A percentile compares a stretch with the other conserved stretches of the same genome.
These are phyloP conservation scores for Globisporangium solare DNA, from an alignment of 352 stramenopile species.

Conservation along the genomic window DNA sequence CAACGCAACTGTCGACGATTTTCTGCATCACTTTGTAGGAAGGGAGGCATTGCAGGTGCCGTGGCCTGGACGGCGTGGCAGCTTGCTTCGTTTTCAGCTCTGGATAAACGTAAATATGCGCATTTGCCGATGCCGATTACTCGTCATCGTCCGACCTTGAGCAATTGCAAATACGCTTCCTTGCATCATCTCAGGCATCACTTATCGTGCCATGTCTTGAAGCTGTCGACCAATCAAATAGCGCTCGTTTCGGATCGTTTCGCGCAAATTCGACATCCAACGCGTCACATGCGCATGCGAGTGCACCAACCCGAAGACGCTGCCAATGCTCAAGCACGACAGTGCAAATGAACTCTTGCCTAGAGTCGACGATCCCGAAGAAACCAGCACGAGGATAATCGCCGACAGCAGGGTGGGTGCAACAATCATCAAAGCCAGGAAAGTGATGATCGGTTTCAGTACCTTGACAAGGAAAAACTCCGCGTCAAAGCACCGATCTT, in stretches of 20 bases:
- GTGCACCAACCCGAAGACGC: constrained; percentile 26
- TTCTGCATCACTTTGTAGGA: too few relatives aligned
- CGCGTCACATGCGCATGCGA: constrained; percentile 43
- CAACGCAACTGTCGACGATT: too few relatives aligned
- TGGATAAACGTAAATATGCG: too few relatives aligned
- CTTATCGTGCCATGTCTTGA: constrained; percentile 82
- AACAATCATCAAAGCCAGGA: constrained; percentile 49
- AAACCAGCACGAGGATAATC: constrained; percentile 35
- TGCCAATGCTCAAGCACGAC: constrained; percentile 38
- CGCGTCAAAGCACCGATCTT: constrained; percentile 69
- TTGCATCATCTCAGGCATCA: background rate
- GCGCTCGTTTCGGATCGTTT: constrained; percentile 85
- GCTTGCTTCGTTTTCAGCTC: too few relatives aligned
- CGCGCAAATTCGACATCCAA: constrained; percentile 68
- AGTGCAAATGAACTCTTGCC: constrained; percentile 57
- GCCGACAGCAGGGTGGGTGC: constrained; percentile 46
- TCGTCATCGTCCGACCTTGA: too few relatives aligned
- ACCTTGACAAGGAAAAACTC: constrained; percentile 58
- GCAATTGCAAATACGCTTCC: too few relatives aligned
- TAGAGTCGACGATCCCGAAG: constrained; percentile 27
- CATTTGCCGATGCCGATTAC: too few relatives aligned
- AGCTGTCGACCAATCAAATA: constrained; percentile 84
- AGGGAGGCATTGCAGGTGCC: too few relatives aligned
- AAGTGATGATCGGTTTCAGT: constrained; percentile 43
- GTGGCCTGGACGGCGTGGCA: too few relatives aligned